These are phyloP conservation scores for Sherardia arvensis DNA, from an alignment of 257 asterid genomes.

Conservation along the genomic window DNA sequence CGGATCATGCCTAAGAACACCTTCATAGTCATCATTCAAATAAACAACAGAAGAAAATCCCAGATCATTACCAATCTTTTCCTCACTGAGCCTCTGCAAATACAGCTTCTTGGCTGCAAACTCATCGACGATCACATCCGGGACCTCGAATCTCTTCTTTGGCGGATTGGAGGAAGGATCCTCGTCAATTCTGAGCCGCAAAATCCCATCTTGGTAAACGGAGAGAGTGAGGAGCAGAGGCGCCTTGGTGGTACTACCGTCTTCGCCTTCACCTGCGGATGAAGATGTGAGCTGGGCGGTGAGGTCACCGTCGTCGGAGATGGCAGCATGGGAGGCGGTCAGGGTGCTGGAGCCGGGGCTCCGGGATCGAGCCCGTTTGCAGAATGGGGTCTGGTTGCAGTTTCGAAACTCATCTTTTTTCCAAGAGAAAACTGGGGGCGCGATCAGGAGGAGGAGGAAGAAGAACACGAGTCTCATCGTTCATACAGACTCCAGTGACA, in stretches of 20 bases:
- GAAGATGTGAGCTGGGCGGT: conserved; percentile 41
- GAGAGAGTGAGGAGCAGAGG: conserved; percentile 62
- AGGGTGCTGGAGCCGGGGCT: conserved; percentile 50
- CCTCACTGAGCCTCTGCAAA: conserved; percentile 61
- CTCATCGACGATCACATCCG: conserved; percentile 76
- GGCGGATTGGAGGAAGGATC: conserved; percentile 56
- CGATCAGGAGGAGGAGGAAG: conserved; percentile 6
- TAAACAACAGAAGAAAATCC: conserved; percentile 50
- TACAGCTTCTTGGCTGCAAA: conserved; percentile 59
- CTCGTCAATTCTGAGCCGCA: conserved; percentile 88
- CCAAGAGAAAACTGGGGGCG: conserved; percentile 42
- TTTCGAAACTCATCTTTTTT: conserved; percentile 86
- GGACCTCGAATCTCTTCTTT: conserved; percentile 92
- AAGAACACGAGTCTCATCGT: not conserved
- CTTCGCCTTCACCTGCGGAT: conserved; percentile 25
- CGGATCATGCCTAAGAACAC: conserved; percentile 79
- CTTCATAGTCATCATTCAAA: conserved; percentile 80
- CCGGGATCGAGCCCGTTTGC: conserved; percentile 84
- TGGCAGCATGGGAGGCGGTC: conserved; percentile 53
- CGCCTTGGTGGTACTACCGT: conserved; percentile 22
- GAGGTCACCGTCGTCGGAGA: conserved; percentile 79
- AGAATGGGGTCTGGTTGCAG: conserved; percentile 92
- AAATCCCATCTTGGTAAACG: conserved; percentile 75
- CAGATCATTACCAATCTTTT: conserved; percentile 41
- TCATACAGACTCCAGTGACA: not conserved